phyloP scores from a whole-genome alignment of 1,284 basidiomycete species.

The Fomitopsis pinicola region DNA sequence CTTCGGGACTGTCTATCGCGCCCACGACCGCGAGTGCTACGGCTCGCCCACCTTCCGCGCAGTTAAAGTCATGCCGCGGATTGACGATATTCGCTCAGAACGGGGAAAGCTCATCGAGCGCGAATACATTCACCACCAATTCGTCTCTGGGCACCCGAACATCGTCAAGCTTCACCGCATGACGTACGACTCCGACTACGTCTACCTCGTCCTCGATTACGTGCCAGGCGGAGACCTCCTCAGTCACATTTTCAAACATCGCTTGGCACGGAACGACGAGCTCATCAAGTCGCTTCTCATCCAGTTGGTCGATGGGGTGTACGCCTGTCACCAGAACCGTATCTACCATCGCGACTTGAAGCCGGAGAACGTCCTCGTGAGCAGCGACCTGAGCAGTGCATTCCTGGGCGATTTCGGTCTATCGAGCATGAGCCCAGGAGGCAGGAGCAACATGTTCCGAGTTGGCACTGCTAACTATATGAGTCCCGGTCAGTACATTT shows the following conservation, averaged over 20 bases:
- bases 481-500: conserved; percentile 41
- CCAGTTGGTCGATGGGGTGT: conserved; percentile 58
- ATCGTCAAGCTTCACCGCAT: conserved; percentile 53
- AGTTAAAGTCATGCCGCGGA: conserved; percentile 20
- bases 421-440: conserved; percentile 45
- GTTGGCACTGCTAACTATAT: conserved; percentile 48
- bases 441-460: conserved; percentile 46
- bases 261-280: conserved; percentile 45
- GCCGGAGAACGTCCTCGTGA: conserved; percentile 68
- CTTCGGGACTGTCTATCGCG: conserved; percentile 62
- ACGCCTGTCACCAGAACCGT: conserved; percentile 51
- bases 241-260: conserved; percentile 45
- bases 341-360: conserved; percentile 71
- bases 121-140: conserved; percentile 39
- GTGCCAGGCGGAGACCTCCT: conserved; percentile 62
- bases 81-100: background rate
- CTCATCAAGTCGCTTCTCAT: conserved; percentile 47
- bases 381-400: conserved; percentile 36
- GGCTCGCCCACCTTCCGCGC: conserved; percentile 11
- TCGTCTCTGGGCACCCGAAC: conserved; percentile 50
- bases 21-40: conserved; percentile 21
- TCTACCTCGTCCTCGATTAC: conserved; percentile 61
- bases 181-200: conserved; percentile 43
- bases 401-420: conserved; percentile 65
- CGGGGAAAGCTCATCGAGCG: conserved; percentile 9